Percentiles rank a stretch among this genome's conserved stretches.
Conservation (phyloP, 2,329 filamentous ascomycete genomes). For the Alternaria metachromatica region DNA sequence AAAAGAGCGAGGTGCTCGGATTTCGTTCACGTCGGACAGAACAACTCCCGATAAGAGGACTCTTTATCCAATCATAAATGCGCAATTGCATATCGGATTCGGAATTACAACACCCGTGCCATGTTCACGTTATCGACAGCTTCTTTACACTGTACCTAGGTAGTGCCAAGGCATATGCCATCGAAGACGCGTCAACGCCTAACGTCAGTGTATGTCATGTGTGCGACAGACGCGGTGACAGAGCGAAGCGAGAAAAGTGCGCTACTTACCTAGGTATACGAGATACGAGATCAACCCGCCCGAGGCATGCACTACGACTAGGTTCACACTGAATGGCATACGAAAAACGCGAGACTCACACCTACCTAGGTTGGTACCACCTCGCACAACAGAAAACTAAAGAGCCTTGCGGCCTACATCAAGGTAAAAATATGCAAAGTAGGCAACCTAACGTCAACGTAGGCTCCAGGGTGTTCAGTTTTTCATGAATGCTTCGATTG, state of each 20-base stretch:
- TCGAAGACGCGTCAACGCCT: background rate
- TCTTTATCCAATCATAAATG: background rate
- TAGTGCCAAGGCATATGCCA: background rate
- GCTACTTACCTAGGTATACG: background rate
- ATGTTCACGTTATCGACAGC: background rate
- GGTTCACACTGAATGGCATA: background rate
- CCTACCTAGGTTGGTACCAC: background rate
- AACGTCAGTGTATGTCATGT: background rate
- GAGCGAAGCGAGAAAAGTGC: background rate
- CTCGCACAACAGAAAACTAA: background rate
- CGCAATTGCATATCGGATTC: background rate
- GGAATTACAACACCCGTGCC: background rate
- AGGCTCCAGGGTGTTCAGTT: background rate
- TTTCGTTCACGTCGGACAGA: background rate
- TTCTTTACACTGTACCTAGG: background rate
- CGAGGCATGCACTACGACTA: background rate
- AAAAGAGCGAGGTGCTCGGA: background rate
- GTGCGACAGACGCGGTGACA: background rate
- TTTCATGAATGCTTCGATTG: background rate
- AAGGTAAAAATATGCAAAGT: background rate
- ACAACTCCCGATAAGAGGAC: background rate
- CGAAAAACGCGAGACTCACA: background rate
- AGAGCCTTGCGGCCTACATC: background rate
- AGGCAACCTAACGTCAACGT: background rate
- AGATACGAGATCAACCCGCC: background rate